phyloP scores from a whole-genome alignment of 495 filamentous ascomycete genomes.

The Lasiosphaeria ovina region DNA sequence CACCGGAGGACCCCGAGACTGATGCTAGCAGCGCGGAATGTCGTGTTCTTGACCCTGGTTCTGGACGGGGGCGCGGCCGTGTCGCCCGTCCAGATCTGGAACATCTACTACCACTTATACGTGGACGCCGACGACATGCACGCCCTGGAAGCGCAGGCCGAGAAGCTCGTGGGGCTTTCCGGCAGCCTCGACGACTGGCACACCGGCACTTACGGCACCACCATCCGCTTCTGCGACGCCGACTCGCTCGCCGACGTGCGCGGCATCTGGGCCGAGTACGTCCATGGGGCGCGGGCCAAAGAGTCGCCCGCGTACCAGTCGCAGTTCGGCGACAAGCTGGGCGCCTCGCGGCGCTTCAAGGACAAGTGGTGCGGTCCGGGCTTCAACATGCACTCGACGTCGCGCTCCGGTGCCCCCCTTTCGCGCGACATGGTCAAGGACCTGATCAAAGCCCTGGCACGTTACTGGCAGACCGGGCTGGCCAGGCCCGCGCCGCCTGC shows the following conservation, averaged over 20 bases:
- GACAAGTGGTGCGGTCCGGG: constrained; percentile 16
- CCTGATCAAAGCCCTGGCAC: constrained; percentile 23
- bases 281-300: constrained; percentile 3
- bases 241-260: constrained; percentile 33
- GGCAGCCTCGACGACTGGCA: constrained; percentile 36
- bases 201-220: constrained; percentile 31
- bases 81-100: constrained; percentile 41
- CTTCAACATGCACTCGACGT: constrained; percentile 3
- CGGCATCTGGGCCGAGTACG: constrained; percentile 37
- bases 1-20: constrained; percentile 3
- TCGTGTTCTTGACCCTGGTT: constrained; percentile 48
- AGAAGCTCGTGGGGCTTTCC: constrained; percentile 40
- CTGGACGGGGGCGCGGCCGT: constrained; percentile 32
- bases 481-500: neutral
- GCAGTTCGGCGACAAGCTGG: neutral
- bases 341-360: constrained; percentile 14
- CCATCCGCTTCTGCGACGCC: constrained; percentile 36
- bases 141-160: constrained; percentile 36
- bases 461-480: constrained; percentile 40
- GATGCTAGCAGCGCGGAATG: constrained; percentile 46
- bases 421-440: constrained; percentile 13
- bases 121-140: constrained; percentile 38
- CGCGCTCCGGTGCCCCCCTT: constrained; percentile 15
- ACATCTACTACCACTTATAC: constrained; percentile 54
- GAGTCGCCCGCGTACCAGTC: neutral